Evolutionary conservation across 306 rosid genomes (phyloP).

Genomic region (Senna siamea): DNA sequence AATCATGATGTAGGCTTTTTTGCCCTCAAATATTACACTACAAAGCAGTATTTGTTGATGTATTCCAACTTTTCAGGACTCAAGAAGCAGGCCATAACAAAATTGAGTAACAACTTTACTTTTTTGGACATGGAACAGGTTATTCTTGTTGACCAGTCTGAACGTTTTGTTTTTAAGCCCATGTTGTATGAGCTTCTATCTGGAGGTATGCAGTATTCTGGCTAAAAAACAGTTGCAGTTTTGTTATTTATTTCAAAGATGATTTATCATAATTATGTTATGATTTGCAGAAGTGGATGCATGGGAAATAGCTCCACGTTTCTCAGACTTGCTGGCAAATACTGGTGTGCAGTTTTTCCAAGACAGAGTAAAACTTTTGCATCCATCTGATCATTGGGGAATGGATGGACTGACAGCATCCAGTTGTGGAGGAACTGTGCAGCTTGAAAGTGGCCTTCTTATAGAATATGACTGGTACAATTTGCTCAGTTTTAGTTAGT

Average conservation of each 20-base stretch:
- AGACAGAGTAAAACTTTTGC: constrained; percentile 75
- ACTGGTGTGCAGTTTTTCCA: constrained; percentile 76
- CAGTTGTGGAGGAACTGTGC: constrained; percentile 76
- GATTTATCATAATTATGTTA: constrained; percentile 35
- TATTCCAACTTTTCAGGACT: not conserved
- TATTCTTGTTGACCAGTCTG: constrained; percentile 55
- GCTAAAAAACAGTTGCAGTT: constrained; percentile 21
- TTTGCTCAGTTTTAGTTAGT: constrained; percentile 20
- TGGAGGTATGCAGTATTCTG: constrained; percentile 63
- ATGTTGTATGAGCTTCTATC: constrained; percentile 96
- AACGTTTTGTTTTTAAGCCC: constrained; percentile 74
- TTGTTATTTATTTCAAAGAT: constrained; percentile 28
- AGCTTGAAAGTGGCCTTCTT: constrained; percentile 88
- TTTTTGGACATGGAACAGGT: constrained; percentile 46
- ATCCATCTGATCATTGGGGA: constrained; percentile 66
- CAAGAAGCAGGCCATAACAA: constrained; percentile 5
- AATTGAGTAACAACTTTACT: constrained; percentile 1
- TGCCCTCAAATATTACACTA: not conserved
- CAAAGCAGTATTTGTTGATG: not conserved
- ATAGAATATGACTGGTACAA: constrained; percentile 94
- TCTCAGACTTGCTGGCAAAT: constrained; percentile 76
- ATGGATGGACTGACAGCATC: constrained; percentile 52
- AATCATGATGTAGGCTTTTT: not conserved
- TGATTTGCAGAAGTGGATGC: constrained; percentile 79
- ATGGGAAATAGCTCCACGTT: constrained; percentile 99